Evolutionary conservation across 768 basidiomycete genomes (phyloP).

Genomic region (Cystofilobasidium bisporidii): DNA sequence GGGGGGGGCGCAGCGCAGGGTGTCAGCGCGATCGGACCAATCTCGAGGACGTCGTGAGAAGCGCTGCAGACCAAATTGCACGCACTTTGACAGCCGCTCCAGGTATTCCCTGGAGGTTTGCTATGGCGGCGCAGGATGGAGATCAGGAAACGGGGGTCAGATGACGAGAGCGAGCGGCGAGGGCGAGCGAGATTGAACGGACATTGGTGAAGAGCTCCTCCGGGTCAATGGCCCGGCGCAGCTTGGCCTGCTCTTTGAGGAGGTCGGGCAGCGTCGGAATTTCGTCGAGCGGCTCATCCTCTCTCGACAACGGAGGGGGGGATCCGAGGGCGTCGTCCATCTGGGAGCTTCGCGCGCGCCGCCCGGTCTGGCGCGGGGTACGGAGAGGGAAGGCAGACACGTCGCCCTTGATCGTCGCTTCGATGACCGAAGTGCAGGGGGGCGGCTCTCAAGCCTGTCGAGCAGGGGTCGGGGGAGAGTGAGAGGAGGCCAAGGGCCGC

Average conservation of each 20-base stretch:
- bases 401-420: no score
- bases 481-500: no score
- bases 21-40: no score
- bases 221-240: slow-evolving; percentile 17
- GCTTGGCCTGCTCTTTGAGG: slow-evolving; percentile 19
- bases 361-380: no score
- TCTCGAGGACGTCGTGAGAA: no score
- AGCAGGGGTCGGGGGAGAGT: no score
- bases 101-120: slow-evolving; percentile 24
- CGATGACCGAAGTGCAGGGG: no score
- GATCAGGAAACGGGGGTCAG: no score
- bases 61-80: background rate
- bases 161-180: no score
- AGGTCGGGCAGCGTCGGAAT: slow-evolving; percentile 19
- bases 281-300: slow-evolving; percentile 13
- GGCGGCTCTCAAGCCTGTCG: no score
- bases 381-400: no score
- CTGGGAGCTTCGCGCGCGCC: background rate
- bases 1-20: slow-evolving; percentile 43
- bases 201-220: slow-evolving; percentile 19
- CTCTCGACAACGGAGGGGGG: background rate
- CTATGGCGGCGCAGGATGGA: slow-evolving; percentile 1
- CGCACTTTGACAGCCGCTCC: slow-evolving; percentile 26
- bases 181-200: no score
- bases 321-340: slow-evolving; percentile 7